A percentile compares a stretch with the other conserved stretches of the same genome.
phyloP scores from a whole-genome alignment of 805 yeast genomes.

The Candida awuae region DNA sequence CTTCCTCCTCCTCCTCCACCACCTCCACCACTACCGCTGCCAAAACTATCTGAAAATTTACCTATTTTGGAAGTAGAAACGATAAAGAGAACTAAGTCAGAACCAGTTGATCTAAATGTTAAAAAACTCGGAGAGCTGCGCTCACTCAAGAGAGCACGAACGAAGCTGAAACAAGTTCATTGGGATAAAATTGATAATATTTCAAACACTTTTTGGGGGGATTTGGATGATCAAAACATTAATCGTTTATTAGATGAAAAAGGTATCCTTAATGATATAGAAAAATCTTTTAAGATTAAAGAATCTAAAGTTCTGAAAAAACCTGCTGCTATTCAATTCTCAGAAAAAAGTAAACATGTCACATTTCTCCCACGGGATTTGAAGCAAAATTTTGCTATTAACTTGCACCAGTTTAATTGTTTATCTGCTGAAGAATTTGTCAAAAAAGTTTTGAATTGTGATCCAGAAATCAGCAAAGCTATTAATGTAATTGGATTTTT shows the following conservation, averaged over 20 bases:
- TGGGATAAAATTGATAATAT: slow-evolving; percentile 69
- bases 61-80: neutral
- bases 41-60: neutral
- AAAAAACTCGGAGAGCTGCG: slow-evolving; percentile 8
- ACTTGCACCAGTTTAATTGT: slow-evolving; percentile 54
- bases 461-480: slow-evolving; percentile 43
- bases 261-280: slow-evolving; percentile 63
- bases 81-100: neutral
- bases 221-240: slow-evolving; percentile 35
- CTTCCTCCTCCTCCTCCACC: slow-evolving; percentile 16
- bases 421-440: slow-evolving; percentile 49
- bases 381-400: slow-evolving; percentile 75
- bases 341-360: slow-evolving; percentile 27
- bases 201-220: slow-evolving; percentile 55
- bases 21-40: slow-evolving; percentile 15
- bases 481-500: slow-evolving; percentile 61
- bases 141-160: slow-evolving; percentile 17
- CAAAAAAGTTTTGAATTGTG: slow-evolving; percentile 51
- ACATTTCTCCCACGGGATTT: slow-evolving; percentile 60
- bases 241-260: slow-evolving; percentile 43
- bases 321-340: slow-evolving; percentile 30
- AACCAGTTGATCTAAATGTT: slow-evolving; percentile 8
- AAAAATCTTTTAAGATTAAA: slow-evolving; percentile 43
- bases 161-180: slow-evolving; percentile 66
- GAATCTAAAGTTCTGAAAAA: slow-evolving; percentile 21